phyloP scores from a whole-genome alignment of 202 grass and related monocot genomes.

The Saccharum hybrid region DNA sequence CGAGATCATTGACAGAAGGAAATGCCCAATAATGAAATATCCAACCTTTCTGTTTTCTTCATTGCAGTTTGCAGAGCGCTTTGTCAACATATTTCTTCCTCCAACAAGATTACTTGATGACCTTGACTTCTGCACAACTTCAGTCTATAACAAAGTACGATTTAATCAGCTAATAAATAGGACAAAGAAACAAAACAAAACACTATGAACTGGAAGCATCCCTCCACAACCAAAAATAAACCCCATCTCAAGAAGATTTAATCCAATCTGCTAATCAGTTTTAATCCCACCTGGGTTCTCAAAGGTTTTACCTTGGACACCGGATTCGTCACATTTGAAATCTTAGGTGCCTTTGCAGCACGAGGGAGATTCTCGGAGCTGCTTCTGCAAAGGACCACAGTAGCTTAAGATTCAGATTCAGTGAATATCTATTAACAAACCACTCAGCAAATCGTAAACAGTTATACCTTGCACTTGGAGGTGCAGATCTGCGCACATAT shows the following conservation, averaged over 20 bases:
- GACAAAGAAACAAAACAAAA: constrained; percentile 5
- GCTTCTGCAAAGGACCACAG: constrained; percentile 47
- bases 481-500: constrained; percentile 32
- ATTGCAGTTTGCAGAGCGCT: constrained; percentile 16
- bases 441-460: neutral
- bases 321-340: constrained; percentile 29
- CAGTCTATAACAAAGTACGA: constrained; percentile 38
- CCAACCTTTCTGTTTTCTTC: constrained; percentile 50
- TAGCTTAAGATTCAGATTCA: constrained; percentile 27
- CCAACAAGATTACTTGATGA: constrained; percentile 6
- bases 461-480: constrained; percentile 48
- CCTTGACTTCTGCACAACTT: constrained; percentile 39
- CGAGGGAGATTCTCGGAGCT: constrained; percentile 29
- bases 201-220: constrained; percentile 14
- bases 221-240: neutral
- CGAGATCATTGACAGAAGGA: neutral
- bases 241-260: neutral
- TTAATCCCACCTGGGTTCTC: neutral
- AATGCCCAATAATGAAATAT: neutral
- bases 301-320: constrained; percentile 43
- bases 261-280: neutral
- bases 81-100: constrained; percentile 23
- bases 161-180: neutral
- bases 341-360: constrained; percentile 39
- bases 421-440: constrained; percentile 4